phyloP scores from a whole-genome alignment of 2,329 filamentous ascomycete genomes.

The Sordariomycetes sp. region DNA sequence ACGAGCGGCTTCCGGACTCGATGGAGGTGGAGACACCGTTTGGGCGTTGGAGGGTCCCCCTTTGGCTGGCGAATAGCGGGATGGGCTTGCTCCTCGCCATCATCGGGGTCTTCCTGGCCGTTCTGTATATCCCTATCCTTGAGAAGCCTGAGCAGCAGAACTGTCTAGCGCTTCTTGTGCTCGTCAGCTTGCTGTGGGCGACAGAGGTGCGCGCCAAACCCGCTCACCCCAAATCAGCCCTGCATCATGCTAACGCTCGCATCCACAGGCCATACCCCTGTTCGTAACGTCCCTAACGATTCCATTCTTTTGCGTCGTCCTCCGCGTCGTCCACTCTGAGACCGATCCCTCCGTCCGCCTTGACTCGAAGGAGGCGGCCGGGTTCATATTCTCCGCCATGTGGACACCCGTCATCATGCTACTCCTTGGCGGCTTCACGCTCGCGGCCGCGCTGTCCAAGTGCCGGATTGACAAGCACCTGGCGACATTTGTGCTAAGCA shows the following conservation, averaged over 20 bases:
- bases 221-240: constrained; percentile 6
- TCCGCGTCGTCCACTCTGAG: constrained; percentile 67
- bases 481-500: constrained; percentile 90
- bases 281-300: constrained; percentile 94
- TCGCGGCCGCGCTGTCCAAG: constrained; percentile 90
- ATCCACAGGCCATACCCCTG: constrained; percentile 70
- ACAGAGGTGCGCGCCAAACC: constrained; percentile 58
- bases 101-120: constrained; percentile 58
- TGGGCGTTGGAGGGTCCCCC: constrained; percentile 63
- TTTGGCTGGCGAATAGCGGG: constrained; percentile 74
- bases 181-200: constrained; percentile 91
- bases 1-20: constrained; percentile 47
- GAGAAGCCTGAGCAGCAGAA: constrained; percentile 85
- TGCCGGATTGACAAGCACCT: constrained; percentile 97
- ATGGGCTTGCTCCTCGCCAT: constrained; percentile 67
- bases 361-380: constrained; percentile 68
- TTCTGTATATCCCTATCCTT: constrained; percentile 75
- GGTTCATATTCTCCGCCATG: constrained; percentile 87
- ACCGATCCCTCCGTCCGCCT: constrained; percentile 52
- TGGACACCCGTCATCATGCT: constrained; percentile 99
- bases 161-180: constrained; percentile 84
- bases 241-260: not conserved
- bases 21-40: constrained; percentile 72
- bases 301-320: constrained; percentile 81
- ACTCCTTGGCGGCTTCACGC: constrained; percentile 86